Evolutionary conservation across 192 early-diverging fungal species (phyloP), one percentile per base, ranked within the genome.

Genomic region (Coemansia sp.): DNA sequence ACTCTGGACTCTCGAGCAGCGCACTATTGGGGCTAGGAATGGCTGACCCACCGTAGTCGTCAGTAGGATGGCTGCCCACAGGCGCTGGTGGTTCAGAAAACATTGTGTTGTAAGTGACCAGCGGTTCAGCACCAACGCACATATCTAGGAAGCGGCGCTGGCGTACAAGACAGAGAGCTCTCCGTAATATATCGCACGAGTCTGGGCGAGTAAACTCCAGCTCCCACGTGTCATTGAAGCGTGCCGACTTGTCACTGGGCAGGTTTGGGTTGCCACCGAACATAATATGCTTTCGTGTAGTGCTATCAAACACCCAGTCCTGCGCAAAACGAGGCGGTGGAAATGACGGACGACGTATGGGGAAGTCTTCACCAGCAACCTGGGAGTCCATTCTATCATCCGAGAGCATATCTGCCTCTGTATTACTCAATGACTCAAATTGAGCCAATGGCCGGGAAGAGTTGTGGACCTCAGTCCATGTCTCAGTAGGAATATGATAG

Each of bases 311-410:
- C 8, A 93, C 93, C 70, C 95, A 78, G 67, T 97, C 93, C 62
- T 95, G 93, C 0, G 94, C 96, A 81, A 90, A 95, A 26, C 96
- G 83, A n/a, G 96, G 91, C 9, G 84, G 74, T 0, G 96, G 95
- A n/a, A 78, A 66, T 5, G 74, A 65, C 0, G 78, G 69, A 9
- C 34, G 34, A 12, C 10, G 10, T 38, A 38, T 38, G 34, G 34
- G 8, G 34, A 7, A 38, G 10, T 38, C 34, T 38, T 38, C 34
- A 38, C 10, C 34, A 9, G 10, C 34, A 2, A 38, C 8, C 10
- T 38, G 34, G 1, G 34, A 38, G 10, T 4, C 34, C 34, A 38
- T 38, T 38, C 6, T 38, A 12, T 38, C 34, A 38, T 38, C 34
- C 34, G 34, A 38, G 6, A 12, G 34, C 34, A 9, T 38, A 9